Conservation (phyloP, 495 filamentous ascomycete species). For the Penicillium salamii region DNA sequence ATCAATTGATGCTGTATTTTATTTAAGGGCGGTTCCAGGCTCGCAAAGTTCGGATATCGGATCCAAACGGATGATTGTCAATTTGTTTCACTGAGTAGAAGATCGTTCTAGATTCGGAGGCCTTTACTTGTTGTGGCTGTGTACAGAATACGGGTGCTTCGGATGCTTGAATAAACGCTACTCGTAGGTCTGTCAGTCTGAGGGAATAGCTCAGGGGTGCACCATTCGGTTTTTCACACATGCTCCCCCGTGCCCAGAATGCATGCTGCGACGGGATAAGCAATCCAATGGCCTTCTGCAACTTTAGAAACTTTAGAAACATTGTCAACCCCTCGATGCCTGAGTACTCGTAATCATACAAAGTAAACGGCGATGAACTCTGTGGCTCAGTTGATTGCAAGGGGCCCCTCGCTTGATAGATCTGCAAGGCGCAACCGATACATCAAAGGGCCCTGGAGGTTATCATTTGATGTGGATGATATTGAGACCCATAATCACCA, state of each 20-base stretch:
- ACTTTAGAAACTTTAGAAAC: too few species aligned
- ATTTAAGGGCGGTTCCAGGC: neutral
- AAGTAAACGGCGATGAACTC: neutral
- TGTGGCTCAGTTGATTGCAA: conserved; percentile 1
- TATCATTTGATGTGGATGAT: neutral
- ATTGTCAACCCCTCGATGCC: too few species aligned
- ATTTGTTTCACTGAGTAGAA: conserved; percentile 1
- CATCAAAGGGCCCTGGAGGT: neutral
- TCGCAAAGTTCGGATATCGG: conserved; percentile 1
- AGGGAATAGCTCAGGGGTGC: too few species aligned
- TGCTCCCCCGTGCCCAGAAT: too few species aligned
- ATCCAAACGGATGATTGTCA: neutral
- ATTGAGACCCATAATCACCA: neutral
- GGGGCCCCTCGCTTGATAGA: neutral
- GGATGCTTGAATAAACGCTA: neutral
- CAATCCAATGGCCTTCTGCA: too few species aligned
- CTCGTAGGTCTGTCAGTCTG: too few species aligned
- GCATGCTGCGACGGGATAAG: too few species aligned
- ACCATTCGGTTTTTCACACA: too few species aligned
- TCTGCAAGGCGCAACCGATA: conserved; percentile 8
- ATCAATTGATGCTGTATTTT: neutral
- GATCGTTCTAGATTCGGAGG: neutral
- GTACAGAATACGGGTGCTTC: too few species aligned
- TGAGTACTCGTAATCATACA: too few species aligned
- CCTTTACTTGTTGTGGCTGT: neutral